Base-by-base conservation (phyloP, 2,329 filamentous ascomycete genomes). In the Aspergillus glaucus region DNA sequence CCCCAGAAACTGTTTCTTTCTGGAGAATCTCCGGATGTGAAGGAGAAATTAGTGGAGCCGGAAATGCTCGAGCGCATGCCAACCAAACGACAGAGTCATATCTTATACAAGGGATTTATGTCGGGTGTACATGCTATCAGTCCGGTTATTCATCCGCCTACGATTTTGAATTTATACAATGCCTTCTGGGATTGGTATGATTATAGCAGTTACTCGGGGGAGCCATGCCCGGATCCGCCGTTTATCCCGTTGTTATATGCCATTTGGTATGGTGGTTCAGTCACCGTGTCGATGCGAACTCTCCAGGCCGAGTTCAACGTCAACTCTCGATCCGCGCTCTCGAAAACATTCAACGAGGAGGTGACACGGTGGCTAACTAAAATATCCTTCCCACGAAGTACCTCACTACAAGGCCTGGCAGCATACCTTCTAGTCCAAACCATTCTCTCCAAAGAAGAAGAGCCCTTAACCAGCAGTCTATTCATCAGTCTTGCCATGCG, bases 201-300 rank as follows among this genome's bases (percentile, higher is more conserved):
- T 43, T 62, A 65, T 34, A 59, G 57, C 21, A 66, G 60, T 37
- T 63, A 68, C 37, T 66, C 66, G 1, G 65, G 65, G 14, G 61
- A 68, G 32, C 48, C 65, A 3, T 71, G 60, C 44, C 67, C 68
- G 0, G 66, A 70, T 42, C 65, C 69, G 1, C 69, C 68, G 1
- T 72, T 74, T 39, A 68, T 75, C 32, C 71, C 73, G 2, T 54
- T 75, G 3, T 57, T 76, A 4, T 71, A 72, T 51, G 71, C 72
- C 6, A 72, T 76, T 28, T 75, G 72, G 72, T 75, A 74, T 52
- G 69, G 71, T n/a, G 73, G 73, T 3, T 72, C 71, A 2, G 68
- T 74, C 7, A 73, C 70, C 1, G 59, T 74, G 3, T 75, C 73
- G 0, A 60, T 68, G 3, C 65, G 68, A 45, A 67, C 65, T 6